Evolutionary conservation across 805 yeast species (phyloP).

Genomic region (Barnettozyma vustinii): DNA sequence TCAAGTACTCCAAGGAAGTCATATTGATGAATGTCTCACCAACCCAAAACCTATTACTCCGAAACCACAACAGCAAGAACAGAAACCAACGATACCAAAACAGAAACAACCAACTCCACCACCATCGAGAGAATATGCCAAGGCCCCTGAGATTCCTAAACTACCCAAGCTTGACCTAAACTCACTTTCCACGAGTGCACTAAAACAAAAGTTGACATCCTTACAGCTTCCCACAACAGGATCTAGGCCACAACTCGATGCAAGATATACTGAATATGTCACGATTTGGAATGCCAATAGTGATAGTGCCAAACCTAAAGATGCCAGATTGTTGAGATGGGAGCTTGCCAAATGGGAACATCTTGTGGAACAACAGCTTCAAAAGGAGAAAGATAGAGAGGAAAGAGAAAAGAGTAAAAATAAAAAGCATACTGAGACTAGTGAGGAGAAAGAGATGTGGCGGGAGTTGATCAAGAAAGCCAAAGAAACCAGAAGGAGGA

Average conservation of each 20-base stretch:
- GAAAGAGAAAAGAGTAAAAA: conserved; percentile 1
- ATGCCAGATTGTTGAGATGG: conserved; percentile 48
- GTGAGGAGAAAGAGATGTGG: conserved; percentile 19
- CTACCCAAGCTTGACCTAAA: conserved; percentile 62
- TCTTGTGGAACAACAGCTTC: conserved; percentile 5
- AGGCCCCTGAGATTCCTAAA: conserved; percentile 28
- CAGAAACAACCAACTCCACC: conserved; percentile 21
- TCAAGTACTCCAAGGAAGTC: conserved; percentile 45
- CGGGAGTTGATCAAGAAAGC: conserved; percentile 16
- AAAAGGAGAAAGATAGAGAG: neutral
- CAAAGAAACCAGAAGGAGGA: neutral
- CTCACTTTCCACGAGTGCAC: conserved; percentile 50
- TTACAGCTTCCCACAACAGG: conserved; percentile 60
- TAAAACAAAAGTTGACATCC: conserved; percentile 53
- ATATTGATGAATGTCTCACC: conserved; percentile 52
- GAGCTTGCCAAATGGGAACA: conserved; percentile 66
- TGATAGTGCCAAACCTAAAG: conserved; percentile 62
- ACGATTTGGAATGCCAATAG: conserved; percentile 76
- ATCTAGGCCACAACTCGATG: conserved; percentile 54
- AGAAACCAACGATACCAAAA: neutral
- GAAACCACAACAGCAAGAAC: conserved; percentile 22
- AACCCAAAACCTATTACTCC: conserved; percentile 20
- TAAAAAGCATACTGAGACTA: conserved; percentile 6
- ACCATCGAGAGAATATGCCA: conserved; percentile 26
- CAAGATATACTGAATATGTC: conserved; percentile 71